Evolutionary conservation across 2,329 filamentous ascomycete genomes (phyloP), one percentile per base, ranked within the genome.

Genomic region (Pseudopyrenochaeta lycopersici): DNA sequence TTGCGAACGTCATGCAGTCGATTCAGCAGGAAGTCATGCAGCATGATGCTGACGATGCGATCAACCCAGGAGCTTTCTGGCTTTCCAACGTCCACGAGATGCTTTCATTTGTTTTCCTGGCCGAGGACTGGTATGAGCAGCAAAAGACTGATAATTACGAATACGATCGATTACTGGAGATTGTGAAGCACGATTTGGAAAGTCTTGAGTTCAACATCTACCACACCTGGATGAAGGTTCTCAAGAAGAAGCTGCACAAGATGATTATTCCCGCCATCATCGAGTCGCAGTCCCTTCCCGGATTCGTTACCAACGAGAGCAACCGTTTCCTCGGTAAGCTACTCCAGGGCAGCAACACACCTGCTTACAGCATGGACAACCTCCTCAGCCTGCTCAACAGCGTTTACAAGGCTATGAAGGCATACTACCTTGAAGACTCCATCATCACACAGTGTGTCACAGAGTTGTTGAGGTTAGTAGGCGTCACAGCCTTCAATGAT

Each of bases 221-320:
- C 79, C 95, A 99, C 80, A 99, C 95, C 21, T 99, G 95, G 95
- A 99, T 99, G 95, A 99, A 99, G 84, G 91, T 97, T 52, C 82
- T 99, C 72, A 99, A 99, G 86, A 97, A 97, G 87, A 97, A 96
- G 81, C 85, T 99, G 60, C 92, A 96, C 71, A 98, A 98, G 85
- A 99, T 99, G 95, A 96, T 99, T 71, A 96, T 99, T 47, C 95
- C 95, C 1, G 95, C 95, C 50, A 99, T 99, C 76, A 99, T 99
- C 71, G 95, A 99, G 77, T 98, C 94, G 42, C 95, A 99, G 77
- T 98, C 95, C 20, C 87, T 99, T 58, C 95, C 95, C 46, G 95
- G 95, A 66, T 99, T 99, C 77, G 95, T 99, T 64, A 99, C 95
- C 54, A 99, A 96, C 77, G 95, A 99, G 82, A 96, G 90, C 81